Evolutionary conservation across 768 basidiomycete genomes (phyloP).

Genomic region (Boletellus ananas): DNA sequence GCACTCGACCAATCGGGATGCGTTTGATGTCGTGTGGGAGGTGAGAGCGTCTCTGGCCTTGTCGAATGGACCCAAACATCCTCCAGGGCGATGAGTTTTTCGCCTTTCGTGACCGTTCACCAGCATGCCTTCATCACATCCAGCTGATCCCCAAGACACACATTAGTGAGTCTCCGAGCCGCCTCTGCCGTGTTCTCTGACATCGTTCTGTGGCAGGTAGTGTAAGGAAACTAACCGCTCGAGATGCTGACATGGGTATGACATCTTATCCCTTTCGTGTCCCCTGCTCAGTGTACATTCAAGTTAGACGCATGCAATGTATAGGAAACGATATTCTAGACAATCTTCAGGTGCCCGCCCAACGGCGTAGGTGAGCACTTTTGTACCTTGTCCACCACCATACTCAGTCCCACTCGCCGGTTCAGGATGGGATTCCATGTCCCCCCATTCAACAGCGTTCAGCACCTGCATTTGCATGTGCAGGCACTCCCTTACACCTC

Average conservation of each 20-base stretch:
- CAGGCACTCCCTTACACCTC: conserved; percentile 64
- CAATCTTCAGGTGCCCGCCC: conserved; percentile 36
- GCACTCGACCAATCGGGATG: conserved; percentile 31
- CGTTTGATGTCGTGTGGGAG: conserved; percentile 51
- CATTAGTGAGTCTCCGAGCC: conserved; percentile 36
- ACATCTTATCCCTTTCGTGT: conserved; percentile 4
- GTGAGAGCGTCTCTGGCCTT: conserved; percentile 22
- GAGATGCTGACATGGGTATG: conserved; percentile 51
- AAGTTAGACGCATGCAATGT: conserved; percentile 45
- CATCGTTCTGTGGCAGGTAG: conserved; percentile 39
- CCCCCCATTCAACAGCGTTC: conserved; percentile 68
- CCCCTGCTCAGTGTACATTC: conserved; percentile 19
- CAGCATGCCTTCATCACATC: conserved; percentile 47
- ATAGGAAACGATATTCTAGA: conserved; percentile 56
- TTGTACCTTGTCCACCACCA: background rate
- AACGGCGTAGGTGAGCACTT: conserved; percentile 44
- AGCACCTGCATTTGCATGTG: conserved; percentile 74
- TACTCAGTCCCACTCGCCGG: background rate
- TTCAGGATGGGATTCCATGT: conserved; percentile 77
- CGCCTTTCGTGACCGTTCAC: conserved; percentile 50
- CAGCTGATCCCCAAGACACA: conserved; percentile 51
- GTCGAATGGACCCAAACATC: background rate
- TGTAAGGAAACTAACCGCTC: conserved; percentile 42
- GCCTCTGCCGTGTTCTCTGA: background rate
- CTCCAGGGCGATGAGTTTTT: conserved; percentile 45